Evolutionary conservation across 495 filamentous ascomycete genomes (phyloP), one percentile per base, ranked within the genome.

Genomic region (Pseudotulostoma volvatum): DNA sequence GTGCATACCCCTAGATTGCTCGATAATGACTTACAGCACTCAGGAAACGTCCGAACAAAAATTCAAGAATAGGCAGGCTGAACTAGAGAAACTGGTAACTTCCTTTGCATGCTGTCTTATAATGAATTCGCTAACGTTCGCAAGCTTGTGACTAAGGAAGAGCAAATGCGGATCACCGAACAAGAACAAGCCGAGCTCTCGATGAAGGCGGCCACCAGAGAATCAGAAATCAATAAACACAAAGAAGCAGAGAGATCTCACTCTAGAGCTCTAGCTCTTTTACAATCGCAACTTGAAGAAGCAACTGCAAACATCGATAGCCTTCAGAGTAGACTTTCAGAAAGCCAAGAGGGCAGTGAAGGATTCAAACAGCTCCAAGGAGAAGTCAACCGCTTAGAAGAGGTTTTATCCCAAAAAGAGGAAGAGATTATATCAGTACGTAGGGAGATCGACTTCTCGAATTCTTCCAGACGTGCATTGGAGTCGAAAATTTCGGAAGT

Each of bases 261-360:
- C 8, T 18, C 14, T 13, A 18, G 33, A 7, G 49, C 59, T 20
- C 46, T 49, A n/a, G 41, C 28, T 25, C 45, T 35, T 1, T 23
- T 59, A 13, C 44, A 45, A 18, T 36, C 45, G 7, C 41, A 49
- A 34, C 41, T 56, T 13, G 38, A 55, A 17, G 47, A 52, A 38
- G 44, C 50, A 4, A 54, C 47, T 25, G 38, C 43, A 20, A 52
- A 36, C 9, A 37, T 43, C 8, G 30, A 28, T 7, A 40, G 32
- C 17, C 40, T 56, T 28, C 52, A 57, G 37, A 31, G 33, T 1
- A 40, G 47, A 5, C n/a, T 46, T 19, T 7, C 11, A 13, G 1
- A 9, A 14, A 34, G 30, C 2, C 40, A 38, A 13, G 39, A 32
- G 4, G 46, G 48, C 14, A 31, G 33, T 11, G 32, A 38, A 7